A percentile compares a stretch with the other conserved stretches of the same genome.
Conservation (phyloP, 352 stramenopile species). For the Globisporangium camurandrum region DNA sequence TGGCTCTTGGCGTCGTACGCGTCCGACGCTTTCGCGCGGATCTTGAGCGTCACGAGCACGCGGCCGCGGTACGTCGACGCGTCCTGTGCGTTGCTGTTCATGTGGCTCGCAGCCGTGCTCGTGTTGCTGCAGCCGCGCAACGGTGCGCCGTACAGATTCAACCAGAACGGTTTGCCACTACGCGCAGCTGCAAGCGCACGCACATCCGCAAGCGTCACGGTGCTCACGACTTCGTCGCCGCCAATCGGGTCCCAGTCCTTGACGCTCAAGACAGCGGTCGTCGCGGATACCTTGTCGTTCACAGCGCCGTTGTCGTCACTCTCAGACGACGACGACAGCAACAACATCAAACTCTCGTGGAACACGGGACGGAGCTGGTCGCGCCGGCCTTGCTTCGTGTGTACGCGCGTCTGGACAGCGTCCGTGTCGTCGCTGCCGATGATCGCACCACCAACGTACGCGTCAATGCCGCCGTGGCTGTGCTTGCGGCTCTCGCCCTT, state of each 20-base stretch:
- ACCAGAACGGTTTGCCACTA: constrained; percentile 45
- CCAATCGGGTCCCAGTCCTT: constrained; percentile 70
- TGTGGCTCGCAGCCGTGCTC: constrained; percentile 25
- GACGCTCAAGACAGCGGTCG: constrained; percentile 33
- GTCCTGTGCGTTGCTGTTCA: constrained; percentile 49
- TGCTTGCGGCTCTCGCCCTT: constrained; percentile 34
- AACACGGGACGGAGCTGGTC: constrained; percentile 54
- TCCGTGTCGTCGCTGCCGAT: constrained; percentile 17
- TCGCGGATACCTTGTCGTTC: neutral
- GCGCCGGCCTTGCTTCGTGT: constrained; percentile 50
- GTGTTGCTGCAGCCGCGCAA: constrained; percentile 43
- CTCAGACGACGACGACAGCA: constrained; percentile 17
- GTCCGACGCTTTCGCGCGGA: constrained; percentile 43
- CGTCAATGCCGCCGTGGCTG: constrained; percentile 51
- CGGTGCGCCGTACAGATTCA: constrained; percentile 67
- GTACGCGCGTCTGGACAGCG: constrained; percentile 57
- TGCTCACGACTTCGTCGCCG: constrained; percentile 52
- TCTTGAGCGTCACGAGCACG: constrained; percentile 52
- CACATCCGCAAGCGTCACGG: constrained; percentile 38
- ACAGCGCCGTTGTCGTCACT: neutral
- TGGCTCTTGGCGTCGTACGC: constrained; percentile 67
- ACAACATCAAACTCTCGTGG: constrained; percentile 58
- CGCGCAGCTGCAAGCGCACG: constrained; percentile 19
- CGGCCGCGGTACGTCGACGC: constrained; percentile 77
- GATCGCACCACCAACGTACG: constrained; percentile 44